Evolutionary conservation across 2,329 filamentous ascomycete genomes (phyloP).

Genomic region (Monosporascus sp.): DNA sequence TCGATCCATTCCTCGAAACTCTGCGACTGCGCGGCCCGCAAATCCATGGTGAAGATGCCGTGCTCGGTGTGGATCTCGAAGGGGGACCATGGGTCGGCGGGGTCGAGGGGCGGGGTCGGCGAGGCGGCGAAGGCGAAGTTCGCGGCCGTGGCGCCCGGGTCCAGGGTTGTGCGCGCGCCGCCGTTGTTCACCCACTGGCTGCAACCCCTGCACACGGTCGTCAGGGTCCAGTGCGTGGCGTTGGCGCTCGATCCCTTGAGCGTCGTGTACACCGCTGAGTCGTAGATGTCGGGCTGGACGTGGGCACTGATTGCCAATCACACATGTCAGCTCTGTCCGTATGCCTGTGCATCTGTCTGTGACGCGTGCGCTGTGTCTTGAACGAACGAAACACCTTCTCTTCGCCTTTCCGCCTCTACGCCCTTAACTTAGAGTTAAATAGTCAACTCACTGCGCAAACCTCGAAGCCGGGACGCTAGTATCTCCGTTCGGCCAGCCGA

Average conservation of each 20-base stretch:
- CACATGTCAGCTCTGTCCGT: neutral
- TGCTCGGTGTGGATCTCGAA: slow-evolving; percentile 15
- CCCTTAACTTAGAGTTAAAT: neutral
- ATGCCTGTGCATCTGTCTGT: neutral
- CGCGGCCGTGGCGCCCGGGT: slow-evolving; percentile 11
- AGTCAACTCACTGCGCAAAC: slow-evolving; percentile 18
- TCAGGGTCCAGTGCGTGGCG: slow-evolving; percentile 35
- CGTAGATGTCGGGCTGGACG: slow-evolving; percentile 27
- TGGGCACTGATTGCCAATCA: slow-evolving; percentile 16
- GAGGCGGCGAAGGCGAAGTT: slow-evolving; percentile 15
- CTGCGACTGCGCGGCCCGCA: slow-evolving; percentile 11
- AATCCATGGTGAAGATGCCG: slow-evolving; percentile 11
- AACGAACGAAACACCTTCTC: too few relatives aligned
- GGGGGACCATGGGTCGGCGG: slow-evolving; percentile 7
- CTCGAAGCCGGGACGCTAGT: slow-evolving; percentile 12
- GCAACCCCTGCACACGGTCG: slow-evolving; percentile 32
- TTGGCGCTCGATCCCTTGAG: slow-evolving; percentile 30
- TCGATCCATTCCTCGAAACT: slow-evolving; percentile 11
- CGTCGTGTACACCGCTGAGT: slow-evolving; percentile 26
- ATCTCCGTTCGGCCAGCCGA: slow-evolving; percentile 20
- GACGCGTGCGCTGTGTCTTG: too few relatives aligned
- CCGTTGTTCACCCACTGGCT: slow-evolving; percentile 25
- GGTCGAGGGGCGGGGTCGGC: slow-evolving; percentile 9
- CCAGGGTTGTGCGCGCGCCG: slow-evolving; percentile 10
- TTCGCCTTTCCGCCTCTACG: too few relatives aligned